phyloP scores from a whole-genome alignment of 495 filamentous ascomycete genomes.

The Entonaema liquescens region DNA sequence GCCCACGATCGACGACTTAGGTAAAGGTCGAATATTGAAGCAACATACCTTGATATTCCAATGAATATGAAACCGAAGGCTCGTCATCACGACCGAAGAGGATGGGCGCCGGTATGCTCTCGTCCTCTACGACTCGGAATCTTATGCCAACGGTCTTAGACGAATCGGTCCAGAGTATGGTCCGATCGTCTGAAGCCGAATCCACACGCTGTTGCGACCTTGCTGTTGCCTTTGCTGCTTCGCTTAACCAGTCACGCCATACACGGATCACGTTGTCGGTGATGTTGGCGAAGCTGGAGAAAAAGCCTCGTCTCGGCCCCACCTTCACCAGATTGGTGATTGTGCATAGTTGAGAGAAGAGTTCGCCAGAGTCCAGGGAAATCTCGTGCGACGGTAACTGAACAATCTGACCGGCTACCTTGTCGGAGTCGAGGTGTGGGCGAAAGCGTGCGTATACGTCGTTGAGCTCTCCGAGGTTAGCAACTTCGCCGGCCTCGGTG shows the following conservation, averaged over 20 bases:
- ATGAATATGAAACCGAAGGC: slow-evolving; percentile 63
- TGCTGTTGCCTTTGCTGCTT: slow-evolving; percentile 48
- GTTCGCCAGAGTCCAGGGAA: slow-evolving; percentile 70
- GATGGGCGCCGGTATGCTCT: slow-evolving; percentile 45
- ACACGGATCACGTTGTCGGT: slow-evolving; percentile 71
- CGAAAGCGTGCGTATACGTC: slow-evolving; percentile 65
- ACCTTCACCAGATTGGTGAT: slow-evolving; percentile 73
- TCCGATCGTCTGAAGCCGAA: slow-evolving; percentile 32
- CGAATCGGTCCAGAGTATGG: slow-evolving; percentile 67
- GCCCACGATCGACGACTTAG: not conserved
- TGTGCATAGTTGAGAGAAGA: slow-evolving; percentile 76
- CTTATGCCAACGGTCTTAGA: slow-evolving; percentile 65
- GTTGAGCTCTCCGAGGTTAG: slow-evolving; percentile 45
- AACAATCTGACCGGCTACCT: slow-evolving; percentile 29
- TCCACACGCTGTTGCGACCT: slow-evolving; percentile 27
- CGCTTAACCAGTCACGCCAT: slow-evolving; percentile 68
- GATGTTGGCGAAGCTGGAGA: slow-evolving; percentile 67
- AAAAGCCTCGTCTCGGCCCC: slow-evolving; percentile 65
- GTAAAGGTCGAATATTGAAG: not conserved
- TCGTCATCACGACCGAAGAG: slow-evolving; percentile 65
- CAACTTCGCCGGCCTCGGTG: slow-evolving; percentile 53
- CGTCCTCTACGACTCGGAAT: slow-evolving; percentile 56
- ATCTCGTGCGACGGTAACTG: slow-evolving; percentile 65
- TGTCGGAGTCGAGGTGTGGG: slow-evolving; percentile 53
- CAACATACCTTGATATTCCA: slow-evolving; percentile 67